Conservation (phyloP, 179 eudicot genomes). For the Amaranthus tricolor region DNA sequence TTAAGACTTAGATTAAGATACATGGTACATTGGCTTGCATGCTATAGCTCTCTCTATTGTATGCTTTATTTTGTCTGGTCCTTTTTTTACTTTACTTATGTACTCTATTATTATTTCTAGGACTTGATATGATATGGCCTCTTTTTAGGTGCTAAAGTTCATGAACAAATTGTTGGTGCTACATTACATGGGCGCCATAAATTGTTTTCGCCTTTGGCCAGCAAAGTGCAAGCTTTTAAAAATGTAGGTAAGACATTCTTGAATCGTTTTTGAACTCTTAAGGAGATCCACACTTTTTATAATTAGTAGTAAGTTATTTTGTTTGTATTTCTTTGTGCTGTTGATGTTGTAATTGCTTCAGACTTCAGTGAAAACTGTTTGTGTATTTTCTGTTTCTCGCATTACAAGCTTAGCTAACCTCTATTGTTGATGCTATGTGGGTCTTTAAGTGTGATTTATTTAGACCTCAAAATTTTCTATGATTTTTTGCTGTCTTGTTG, state of each 20-base stretch:
- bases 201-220: slow-evolving; percentile 42
- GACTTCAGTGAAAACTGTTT: neutral
- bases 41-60: neutral
- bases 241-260: slow-evolving; percentile 37
- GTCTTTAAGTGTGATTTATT: neutral
- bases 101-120: slow-evolving; percentile 1
- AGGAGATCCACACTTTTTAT: neutral
- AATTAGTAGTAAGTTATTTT: neutral
- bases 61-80: neutral
- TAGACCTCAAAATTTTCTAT: too few species aligned
- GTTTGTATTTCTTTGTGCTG: neutral
- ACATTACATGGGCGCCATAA: slow-evolving; percentile 36
- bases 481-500: too few species aligned
- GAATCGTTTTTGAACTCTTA: slow-evolving; percentile 6
- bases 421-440: neutral
- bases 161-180: slow-evolving; percentile 35
- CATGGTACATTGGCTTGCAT: neutral
- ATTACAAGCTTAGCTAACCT: neutral
- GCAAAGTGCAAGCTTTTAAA: slow-evolving; percentile 43
- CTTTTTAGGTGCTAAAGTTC: slow-evolving; percentile 37
- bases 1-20: neutral
- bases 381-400: neutral
- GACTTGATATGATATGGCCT: slow-evolving; percentile 14
- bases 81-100: neutral
- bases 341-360: neutral